Evolutionary conservation across 164 flowering plant genomes (phyloP).

Genomic region (Nelumbo lutea): DNA sequence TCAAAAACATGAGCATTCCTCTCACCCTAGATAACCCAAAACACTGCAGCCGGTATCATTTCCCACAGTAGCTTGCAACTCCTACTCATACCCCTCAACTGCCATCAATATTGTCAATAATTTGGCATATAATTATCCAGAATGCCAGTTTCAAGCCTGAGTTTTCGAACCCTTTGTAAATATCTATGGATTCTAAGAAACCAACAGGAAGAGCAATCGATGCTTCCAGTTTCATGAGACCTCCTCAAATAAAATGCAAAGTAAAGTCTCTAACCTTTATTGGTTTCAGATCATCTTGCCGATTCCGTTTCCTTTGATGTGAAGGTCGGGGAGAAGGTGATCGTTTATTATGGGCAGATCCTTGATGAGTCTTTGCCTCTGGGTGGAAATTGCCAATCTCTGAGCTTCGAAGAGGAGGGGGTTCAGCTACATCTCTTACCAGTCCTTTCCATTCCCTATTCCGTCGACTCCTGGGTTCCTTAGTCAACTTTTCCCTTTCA

Average conservation of each 20-base stretch:
- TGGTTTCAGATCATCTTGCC: constrained; percentile 39
- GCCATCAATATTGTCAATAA: no score
- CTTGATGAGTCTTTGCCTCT: constrained; percentile 32
- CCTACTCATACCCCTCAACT: no score
- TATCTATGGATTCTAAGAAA: no score
- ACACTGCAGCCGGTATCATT: no score
- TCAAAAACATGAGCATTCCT: no score
- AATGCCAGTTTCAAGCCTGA: no score
- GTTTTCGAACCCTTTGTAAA: no score
- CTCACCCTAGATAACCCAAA: no score
- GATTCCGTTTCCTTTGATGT: constrained; percentile 41
- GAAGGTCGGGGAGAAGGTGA: constrained; percentile 44
- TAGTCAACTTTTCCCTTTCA: constrained; percentile 32
- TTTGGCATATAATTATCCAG: no score
- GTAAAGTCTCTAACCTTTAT: constrained; percentile 34
- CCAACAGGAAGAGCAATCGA: background rate
- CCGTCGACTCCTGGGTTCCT: constrained; percentile 38
- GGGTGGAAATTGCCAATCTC: constrained; percentile 24
- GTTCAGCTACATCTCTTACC: constrained; percentile 45
- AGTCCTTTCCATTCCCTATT: constrained; percentile 63
- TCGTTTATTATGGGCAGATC: constrained; percentile 25
- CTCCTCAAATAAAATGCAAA: background rate
- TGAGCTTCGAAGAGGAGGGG: constrained; percentile 54
- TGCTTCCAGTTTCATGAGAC: background rate
- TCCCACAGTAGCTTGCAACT: no score